Evolutionary conservation across 805 yeast species (phyloP), one percentile per base, ranked within the genome.

Genomic region (Myxozyma kluyveri): DNA sequence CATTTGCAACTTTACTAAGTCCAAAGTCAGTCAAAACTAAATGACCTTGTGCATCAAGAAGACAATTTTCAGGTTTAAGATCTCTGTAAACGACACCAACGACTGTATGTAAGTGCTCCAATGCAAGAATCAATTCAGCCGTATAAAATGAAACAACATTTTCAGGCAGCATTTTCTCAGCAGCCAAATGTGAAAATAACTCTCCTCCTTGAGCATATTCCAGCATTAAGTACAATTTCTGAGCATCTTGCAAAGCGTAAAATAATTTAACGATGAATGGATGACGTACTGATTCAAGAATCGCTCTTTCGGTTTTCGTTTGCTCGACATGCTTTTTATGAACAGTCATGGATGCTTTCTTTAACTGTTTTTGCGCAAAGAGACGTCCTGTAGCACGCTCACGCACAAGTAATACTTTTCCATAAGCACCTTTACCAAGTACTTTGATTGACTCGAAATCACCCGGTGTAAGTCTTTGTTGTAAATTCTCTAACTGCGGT

Each of bases 131-230:
- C 71, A 88, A 83, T 63, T 88, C 93, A 0, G 93, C 95, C 2
- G 82, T 75, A 60, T 88, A 88, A 63, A 82, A 87, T 2, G 89
- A 81, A 1, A 88, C 86, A 33, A 81, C 78, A 10, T 50, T 48
- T 24, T 82, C 95, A 14, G 75, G 65, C 39, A 76, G 67, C 75
- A 70, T 71, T 46, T 70, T 70, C 65, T 69, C 73, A 35, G 68
- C 67, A 10, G 82, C 78, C 57, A 82, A 67, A 65, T 83, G 87
- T 50, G 78, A 80, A 63, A 79, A 88, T 33, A 88, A 68, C 66
- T 88, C 96, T 22, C 96, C 96, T 5, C 96, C 96, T 47, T 87
- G 90, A 17, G 90, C 81, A 65, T 85, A 88, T 65, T 88, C 95
- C 42, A 88, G 67, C 27, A 87, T 74, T 41, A 88, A 65, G 64